Evolutionary conservation across 2,329 filamentous ascomycete genomes (phyloP).

Genomic region (Pseudopyrenochaeta lycopersici): DNA sequence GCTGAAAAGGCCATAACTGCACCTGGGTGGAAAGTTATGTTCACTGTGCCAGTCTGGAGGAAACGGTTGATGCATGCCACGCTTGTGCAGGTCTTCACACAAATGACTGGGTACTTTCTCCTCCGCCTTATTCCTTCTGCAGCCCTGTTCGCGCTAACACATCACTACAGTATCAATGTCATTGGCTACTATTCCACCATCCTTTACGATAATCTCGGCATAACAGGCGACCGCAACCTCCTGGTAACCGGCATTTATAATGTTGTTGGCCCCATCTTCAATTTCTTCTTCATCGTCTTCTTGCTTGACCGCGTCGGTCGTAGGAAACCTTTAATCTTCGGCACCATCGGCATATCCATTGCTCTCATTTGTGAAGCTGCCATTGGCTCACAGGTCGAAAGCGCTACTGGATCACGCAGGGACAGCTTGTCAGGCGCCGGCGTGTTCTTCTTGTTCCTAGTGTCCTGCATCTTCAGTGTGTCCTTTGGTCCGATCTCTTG

Average conservation of each 20-base stretch:
- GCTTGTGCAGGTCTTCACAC: conserved; percentile 71
- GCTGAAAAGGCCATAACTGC: conserved; percentile 65
- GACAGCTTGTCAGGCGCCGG: conserved; percentile 65
- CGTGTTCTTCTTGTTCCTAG: conserved; percentile 71
- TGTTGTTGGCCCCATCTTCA: conserved; percentile 64
- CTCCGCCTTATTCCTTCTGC: background rate
- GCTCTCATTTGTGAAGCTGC: conserved; percentile 68
- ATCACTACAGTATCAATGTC: conserved; percentile 55
- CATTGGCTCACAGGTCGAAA: conserved; percentile 54
- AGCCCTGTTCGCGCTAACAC: conserved; percentile 8
- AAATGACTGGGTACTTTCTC: conserved; percentile 63
- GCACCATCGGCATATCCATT: conserved; percentile 63
- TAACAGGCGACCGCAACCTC: conserved; percentile 62
- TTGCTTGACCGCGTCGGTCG: conserved; percentile 63
- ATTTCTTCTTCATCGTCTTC: conserved; percentile 69
- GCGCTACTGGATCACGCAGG: conserved; percentile 39
- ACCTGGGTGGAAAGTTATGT: conserved; percentile 65
- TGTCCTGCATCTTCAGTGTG: conserved; percentile 47
- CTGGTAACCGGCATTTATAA: conserved; percentile 70
- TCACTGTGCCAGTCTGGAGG: conserved; percentile 66
- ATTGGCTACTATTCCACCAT: conserved; percentile 70
- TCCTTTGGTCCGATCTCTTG: conserved; percentile 57
- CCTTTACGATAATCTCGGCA: conserved; percentile 66
- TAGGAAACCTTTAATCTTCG: conserved; percentile 63
- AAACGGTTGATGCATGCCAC: conserved; percentile 69